Conservation (phyloP, 805 yeast species). For the Suhomyces faveliae region DNA sequence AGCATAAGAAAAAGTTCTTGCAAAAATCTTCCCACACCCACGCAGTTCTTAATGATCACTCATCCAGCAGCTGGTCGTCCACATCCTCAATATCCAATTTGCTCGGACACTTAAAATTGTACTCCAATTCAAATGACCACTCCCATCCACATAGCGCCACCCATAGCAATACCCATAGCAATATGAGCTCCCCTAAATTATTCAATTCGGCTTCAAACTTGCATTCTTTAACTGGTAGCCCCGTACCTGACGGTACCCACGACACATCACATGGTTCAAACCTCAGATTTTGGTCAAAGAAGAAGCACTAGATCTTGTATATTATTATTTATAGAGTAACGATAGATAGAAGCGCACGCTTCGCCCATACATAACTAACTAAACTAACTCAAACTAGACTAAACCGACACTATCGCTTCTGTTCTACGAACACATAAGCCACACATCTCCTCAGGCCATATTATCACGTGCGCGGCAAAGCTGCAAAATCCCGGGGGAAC, state of each 20-base stretch:
- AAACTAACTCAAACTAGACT: too few species aligned
- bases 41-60: constrained; percentile 6
- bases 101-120: constrained; percentile 15
- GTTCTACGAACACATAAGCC: too few species aligned
- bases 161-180: constrained; percentile 1
- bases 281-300: constrained; percentile 21
- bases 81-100: constrained; percentile 15
- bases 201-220: background rate
- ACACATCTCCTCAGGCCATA: background rate
- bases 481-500: background rate
- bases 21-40: constrained; percentile 2
- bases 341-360: background rate
- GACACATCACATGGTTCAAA: background rate
- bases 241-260: background rate
- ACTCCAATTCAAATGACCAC: constrained; percentile 1
- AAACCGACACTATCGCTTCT: too few species aligned
- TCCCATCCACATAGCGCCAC: background rate
- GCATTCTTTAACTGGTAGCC: constrained; percentile 4
- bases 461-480: background rate
- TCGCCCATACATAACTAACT: background rate
- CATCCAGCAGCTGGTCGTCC: constrained; percentile 11
- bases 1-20: constrained; percentile 10
- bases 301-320: constrained; percentile 9
- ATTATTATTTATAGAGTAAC: constrained; percentile 4
- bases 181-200: background rate